Evolutionary conservation across 2,329 filamentous ascomycete species (phyloP).

Genomic region (Talaromyces islandicus): DNA sequence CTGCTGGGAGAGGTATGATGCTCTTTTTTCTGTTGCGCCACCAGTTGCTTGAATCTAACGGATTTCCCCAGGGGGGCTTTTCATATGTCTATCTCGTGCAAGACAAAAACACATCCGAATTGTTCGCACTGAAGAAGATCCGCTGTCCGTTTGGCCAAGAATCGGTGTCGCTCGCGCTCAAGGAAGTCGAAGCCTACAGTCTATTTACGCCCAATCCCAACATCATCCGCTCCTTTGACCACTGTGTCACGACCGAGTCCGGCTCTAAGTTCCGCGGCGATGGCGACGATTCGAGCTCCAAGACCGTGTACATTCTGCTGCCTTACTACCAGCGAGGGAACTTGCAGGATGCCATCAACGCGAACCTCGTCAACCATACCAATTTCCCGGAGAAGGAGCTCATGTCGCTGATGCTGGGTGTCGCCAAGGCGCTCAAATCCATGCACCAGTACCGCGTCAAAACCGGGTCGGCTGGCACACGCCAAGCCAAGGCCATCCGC

Average conservation of each 20-base stretch:
- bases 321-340: constrained; percentile 95
- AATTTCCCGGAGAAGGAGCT: constrained; percentile 80
- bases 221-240: constrained; percentile 82
- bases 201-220: constrained; percentile 77
- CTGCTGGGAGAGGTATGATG: constrained; percentile 78
- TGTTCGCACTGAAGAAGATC: constrained; percentile 97
- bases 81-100: constrained; percentile 98
- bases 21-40: background rate
- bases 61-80: constrained; percentile 69
- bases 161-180: constrained; percentile 88
- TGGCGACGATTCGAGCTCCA: constrained; percentile 58
- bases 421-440: constrained; percentile 76
- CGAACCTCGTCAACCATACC: constrained; percentile 92
- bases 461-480: constrained; percentile 47
- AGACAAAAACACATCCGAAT: constrained; percentile 73
- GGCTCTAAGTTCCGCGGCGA: constrained; percentile 50
- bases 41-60: background rate
- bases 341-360: constrained; percentile 96
- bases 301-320: constrained; percentile 93
- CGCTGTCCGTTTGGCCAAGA: constrained; percentile 96
- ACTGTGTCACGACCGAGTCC: constrained; percentile 70
- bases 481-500: constrained; percentile 51
- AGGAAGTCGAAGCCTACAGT: constrained; percentile 94
- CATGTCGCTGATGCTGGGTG: constrained; percentile 85
- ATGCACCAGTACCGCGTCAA: constrained; percentile 85